Base-by-base conservation (phyloP, 371 early-diverging fungal species). In the Mortierella sp. region DNA sequence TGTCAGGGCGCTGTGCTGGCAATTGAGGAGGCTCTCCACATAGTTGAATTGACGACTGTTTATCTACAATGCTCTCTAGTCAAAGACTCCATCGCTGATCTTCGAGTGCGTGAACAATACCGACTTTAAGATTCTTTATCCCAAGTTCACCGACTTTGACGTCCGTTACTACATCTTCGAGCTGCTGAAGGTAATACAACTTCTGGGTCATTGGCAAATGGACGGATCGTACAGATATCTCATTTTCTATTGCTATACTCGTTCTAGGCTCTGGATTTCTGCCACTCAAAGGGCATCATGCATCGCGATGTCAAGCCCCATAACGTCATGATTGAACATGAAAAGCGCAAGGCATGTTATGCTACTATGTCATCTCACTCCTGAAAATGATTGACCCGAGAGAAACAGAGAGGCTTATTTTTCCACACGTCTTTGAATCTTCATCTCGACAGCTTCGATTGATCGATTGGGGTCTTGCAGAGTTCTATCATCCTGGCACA, bases 381-480 rank as follows among this genome's bases (percentile, higher is more conserved):
- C 34, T n/a, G n/a, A 34, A 34, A 10, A 10, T 10, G 7, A 34
- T 34, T 34, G 34, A 34, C 10, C 4, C 10, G 34, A 34, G 7
- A 4, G 10, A 4, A 34, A 34, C 34, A 4, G 10, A 4, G 10
- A 34, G 34, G 34, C 34, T 34, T 34, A 34, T 10, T 34, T 10
- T 34, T 34, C 10, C 34, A 34, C 10, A 34, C 10, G 3, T 28
- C n/a, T 12, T 43, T 50, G 6, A 39, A 39, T 58, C 21, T 16
- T 42, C n/a, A 26, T 53, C 19, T 58, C 9, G 70, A 18, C 78
- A 94, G 91, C 81, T 97, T 46, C 93, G 97, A 43, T 87, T 99
- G 68, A 99, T 99, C 71, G 99, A 99, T 86, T 99, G 99, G 99
- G 99, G 99, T 31, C 86, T 99, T 54, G 99, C 99, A 21, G 99